Evolutionary conservation across 1,139 yeast genomes (phyloP).

Genomic region (Arxiozyma heterogenica): DNA sequence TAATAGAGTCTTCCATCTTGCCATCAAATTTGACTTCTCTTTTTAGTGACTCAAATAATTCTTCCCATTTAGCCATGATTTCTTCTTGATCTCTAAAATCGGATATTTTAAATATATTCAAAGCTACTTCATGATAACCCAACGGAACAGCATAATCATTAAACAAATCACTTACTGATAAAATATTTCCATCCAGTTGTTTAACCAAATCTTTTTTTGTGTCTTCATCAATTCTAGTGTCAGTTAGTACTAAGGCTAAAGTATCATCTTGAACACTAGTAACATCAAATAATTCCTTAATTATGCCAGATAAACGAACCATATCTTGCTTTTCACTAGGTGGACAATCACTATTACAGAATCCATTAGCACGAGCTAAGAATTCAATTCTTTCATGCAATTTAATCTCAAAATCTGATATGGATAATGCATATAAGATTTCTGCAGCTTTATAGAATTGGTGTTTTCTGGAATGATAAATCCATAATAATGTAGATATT

Average conservation of each 20-base stretch:
- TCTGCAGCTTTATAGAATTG: constrained; percentile 76
- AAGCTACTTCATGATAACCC: constrained; percentile 76
- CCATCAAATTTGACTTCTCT: constrained; percentile 20
- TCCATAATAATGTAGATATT: constrained; percentile 79
- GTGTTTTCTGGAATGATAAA: constrained; percentile 76
- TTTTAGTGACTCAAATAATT: constrained; percentile 40
- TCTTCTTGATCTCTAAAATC: constrained; percentile 72
- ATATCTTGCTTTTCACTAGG: constrained; percentile 70
- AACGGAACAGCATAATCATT: constrained; percentile 83
- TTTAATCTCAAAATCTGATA: constrained; percentile 60
- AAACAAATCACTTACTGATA: constrained; percentile 69
- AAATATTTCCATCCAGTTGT: constrained; percentile 53
- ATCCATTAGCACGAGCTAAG: constrained; percentile 86
- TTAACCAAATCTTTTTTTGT: constrained; percentile 39
- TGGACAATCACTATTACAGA: constrained; percentile 78
- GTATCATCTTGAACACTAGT: constrained; percentile 85
- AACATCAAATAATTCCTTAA: constrained; percentile 77
- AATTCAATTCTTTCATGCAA: constrained; percentile 76
- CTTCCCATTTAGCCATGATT: constrained; percentile 62
- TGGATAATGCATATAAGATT: constrained; percentile 64
- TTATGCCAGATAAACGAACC: constrained; percentile 57
- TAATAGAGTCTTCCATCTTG: constrained; percentile 25
- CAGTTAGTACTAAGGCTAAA: constrained; percentile 49
- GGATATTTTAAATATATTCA: constrained; percentile 69
- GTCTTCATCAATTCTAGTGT: constrained; percentile 42